Conservation (phyloP, 1,284 basidiomycete species). For the Leccinum variabile region DNA sequence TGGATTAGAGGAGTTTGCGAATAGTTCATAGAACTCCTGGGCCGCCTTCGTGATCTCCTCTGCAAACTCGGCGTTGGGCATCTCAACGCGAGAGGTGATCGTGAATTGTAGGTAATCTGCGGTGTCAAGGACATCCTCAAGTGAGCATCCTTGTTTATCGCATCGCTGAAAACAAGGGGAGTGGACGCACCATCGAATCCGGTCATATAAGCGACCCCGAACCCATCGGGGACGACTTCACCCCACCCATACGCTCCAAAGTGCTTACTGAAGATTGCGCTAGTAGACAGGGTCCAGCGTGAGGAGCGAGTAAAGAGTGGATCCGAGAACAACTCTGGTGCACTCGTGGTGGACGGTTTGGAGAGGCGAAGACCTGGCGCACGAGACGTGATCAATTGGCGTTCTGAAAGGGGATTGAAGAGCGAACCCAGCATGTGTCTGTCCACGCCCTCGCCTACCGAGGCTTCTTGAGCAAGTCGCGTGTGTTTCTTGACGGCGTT, state of each 20-base stretch:
- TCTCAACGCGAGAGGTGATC: conserved; percentile 73
- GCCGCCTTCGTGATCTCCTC: conserved; percentile 67
- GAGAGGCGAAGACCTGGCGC: conserved; percentile 64
- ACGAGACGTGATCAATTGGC: background rate
- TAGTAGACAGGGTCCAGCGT: conserved; percentile 81
- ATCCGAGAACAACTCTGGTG: conserved; percentile 72
- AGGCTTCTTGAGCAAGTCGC: conserved; percentile 67
- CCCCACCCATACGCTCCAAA: conserved; percentile 87
- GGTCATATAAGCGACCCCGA: conserved; percentile 78
- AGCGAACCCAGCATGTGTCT: conserved; percentile 76
- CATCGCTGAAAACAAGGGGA: background rate
- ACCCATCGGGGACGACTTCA: conserved; percentile 80
- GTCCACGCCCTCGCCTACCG: conserved; percentile 76
- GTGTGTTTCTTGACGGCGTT: conserved; percentile 73
- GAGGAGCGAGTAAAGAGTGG: conserved; percentile 66
- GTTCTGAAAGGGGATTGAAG: background rate
- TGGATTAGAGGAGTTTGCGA: conserved; percentile 21
- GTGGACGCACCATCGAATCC: conserved; percentile 58
- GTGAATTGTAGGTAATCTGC: conserved; percentile 79
- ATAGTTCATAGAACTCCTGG: conserved; percentile 60
- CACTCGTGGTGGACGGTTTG: conserved; percentile 57
- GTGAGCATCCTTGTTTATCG: conserved; percentile 1
- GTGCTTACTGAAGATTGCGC: conserved; percentile 80
- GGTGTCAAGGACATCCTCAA: background rate
- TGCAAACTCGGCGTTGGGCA: conserved; percentile 71